A percentile compares a stretch with the other conserved stretches of the same genome.
Conservation (phyloP, 2,329 filamentous ascomycete genomes). For the Thyridium curvatum region DNA sequence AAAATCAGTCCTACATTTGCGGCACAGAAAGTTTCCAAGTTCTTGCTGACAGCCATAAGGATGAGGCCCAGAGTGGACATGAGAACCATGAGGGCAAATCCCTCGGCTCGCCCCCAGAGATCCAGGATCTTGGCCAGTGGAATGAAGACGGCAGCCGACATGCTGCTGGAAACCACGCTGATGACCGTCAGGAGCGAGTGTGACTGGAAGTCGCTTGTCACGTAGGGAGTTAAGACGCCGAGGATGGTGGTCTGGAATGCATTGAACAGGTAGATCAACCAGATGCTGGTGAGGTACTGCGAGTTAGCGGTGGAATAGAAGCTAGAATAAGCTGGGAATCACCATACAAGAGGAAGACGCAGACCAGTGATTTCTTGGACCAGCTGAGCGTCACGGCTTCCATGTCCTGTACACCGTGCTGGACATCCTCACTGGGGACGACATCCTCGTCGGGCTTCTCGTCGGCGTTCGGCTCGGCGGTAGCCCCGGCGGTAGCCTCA, state of each 20-base stretch:
- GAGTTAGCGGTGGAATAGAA: constrained; percentile 3
- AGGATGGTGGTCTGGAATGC: constrained; percentile 38
- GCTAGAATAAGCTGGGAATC: constrained; percentile 3
- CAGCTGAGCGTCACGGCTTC: constrained; percentile 15
- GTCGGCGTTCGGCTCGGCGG: too few species aligned
- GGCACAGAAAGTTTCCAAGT: constrained; percentile 43
- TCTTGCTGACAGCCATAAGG: constrained; percentile 53
- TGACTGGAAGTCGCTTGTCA: constrained; percentile 41
- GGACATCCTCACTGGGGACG: constrained; percentile 6
- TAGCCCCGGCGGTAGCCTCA: too few species aligned
- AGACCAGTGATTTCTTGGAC: constrained; percentile 10
- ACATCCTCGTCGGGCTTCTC: too few species aligned
- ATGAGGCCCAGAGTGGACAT: constrained; percentile 44
- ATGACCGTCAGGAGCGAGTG: constrained; percentile 50
- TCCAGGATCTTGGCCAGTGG: constrained; percentile 41
- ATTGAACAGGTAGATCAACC: constrained; percentile 43
- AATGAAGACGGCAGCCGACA: constrained; percentile 51
- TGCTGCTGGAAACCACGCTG: constrained; percentile 44
- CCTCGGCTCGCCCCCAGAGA: constrained; percentile 40
- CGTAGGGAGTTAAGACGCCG: constrained; percentile 33
- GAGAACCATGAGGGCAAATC: constrained; percentile 30
- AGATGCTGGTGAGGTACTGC: constrained; percentile 28
- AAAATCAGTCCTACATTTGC: constrained; percentile 17
- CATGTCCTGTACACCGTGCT: constrained; percentile 14
- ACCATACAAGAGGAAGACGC: constrained; percentile 24